Percentiles rank a stretch among this genome's conserved stretches.
Conservation (phyloP, 2,329 filamentous ascomycete species). For the Magnaporthiopsis incrustans region DNA sequence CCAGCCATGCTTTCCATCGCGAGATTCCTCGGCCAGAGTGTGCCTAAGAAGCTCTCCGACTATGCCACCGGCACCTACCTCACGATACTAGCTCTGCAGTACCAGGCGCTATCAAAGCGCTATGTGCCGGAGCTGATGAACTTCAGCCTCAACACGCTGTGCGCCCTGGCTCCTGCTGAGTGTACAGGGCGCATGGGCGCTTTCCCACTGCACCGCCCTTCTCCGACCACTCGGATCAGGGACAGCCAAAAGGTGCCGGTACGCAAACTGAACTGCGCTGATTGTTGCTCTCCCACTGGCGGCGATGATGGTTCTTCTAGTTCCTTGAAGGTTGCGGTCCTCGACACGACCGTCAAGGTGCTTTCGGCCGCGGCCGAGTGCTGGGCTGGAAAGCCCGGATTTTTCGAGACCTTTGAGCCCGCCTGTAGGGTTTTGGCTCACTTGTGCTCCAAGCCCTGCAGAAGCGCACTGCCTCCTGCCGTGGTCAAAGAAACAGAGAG, state of each 20-base stretch:
- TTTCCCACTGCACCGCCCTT: slow-evolving; percentile 55
- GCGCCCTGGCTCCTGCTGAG: slow-evolving; percentile 52
- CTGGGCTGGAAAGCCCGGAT: slow-evolving; percentile 68
- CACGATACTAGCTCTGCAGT: slow-evolving; percentile 71
- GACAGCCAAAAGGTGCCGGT: slow-evolving; percentile 30
- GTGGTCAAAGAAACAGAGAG: slow-evolving; percentile 34
- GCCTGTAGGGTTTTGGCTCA: slow-evolving; percentile 50
- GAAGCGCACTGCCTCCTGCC: slow-evolving; percentile 38
- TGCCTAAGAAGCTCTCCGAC: slow-evolving; percentile 57
- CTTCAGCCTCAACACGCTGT: slow-evolving; percentile 69
- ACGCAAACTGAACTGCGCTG: slow-evolving; percentile 50
- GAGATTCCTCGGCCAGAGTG: slow-evolving; percentile 72
- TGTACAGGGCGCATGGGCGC: slow-evolving; percentile 37
- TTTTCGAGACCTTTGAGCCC: slow-evolving; percentile 70
- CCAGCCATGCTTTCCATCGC: slow-evolving; percentile 80
- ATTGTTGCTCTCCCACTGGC: slow-evolving; percentile 31
- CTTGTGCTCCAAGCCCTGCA: slow-evolving; percentile 46
- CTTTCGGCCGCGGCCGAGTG: slow-evolving; percentile 60
- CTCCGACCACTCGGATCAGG: slow-evolving; percentile 41
- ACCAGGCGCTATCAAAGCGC: slow-evolving; percentile 74
- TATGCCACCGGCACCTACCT: slow-evolving; percentile 69
- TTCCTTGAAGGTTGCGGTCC: slow-evolving; percentile 46
- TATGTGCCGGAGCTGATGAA: slow-evolving; percentile 85
- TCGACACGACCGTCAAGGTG: slow-evolving; percentile 56
- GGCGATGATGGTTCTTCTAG: slow-evolving; percentile 2